Percentiles rank a stretch among this genome's conserved stretches.
These are phyloP conservation scores for Vaccinium myrtillus DNA, from an alignment of 148 eudicot genomes.

Conservation along the genomic window DNA sequence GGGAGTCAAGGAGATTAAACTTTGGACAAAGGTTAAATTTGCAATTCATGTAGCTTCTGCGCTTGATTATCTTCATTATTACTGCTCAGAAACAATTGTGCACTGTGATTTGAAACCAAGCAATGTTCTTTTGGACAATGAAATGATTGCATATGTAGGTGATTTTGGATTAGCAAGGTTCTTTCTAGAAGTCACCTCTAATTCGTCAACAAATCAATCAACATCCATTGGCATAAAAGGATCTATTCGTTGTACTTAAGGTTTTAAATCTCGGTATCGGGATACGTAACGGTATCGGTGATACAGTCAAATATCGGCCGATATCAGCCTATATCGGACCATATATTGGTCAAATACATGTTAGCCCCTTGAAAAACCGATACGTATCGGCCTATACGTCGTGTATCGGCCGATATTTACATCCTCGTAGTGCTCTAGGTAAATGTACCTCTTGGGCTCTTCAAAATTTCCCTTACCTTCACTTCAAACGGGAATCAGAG, in stretches of 20 bases:
- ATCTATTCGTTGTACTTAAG: not conserved
- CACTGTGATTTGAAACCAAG: not conserved
- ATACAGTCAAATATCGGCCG: no score
- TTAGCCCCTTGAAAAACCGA: no score
- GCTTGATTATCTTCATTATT: not conserved
- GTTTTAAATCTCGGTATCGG: no score
- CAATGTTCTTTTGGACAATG: not conserved
- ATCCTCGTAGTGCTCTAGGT: not conserved
- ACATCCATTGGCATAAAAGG: not conserved
- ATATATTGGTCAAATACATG: no score
- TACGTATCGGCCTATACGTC: no score
- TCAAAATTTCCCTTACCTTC: not conserved
- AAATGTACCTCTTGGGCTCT: not conserved
- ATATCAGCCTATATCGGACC: no score
- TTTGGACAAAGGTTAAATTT: not conserved
- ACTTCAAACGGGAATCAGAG: not conserved
- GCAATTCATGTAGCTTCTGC: not conserved
- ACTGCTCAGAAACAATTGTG: not conserved
- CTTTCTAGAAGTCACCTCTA: not conserved
- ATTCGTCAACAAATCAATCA: not conserved
- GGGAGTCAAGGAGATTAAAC: not conserved
- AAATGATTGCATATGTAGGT: not conserved
- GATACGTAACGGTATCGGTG: no score
- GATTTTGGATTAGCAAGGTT: not conserved
- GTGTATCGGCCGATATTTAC: no score